Evolutionary conservation across 192 early-diverging fungal species (phyloP), one percentile per base, ranked within the genome.

Genomic region (Polychytrium aggregatum): DNA sequence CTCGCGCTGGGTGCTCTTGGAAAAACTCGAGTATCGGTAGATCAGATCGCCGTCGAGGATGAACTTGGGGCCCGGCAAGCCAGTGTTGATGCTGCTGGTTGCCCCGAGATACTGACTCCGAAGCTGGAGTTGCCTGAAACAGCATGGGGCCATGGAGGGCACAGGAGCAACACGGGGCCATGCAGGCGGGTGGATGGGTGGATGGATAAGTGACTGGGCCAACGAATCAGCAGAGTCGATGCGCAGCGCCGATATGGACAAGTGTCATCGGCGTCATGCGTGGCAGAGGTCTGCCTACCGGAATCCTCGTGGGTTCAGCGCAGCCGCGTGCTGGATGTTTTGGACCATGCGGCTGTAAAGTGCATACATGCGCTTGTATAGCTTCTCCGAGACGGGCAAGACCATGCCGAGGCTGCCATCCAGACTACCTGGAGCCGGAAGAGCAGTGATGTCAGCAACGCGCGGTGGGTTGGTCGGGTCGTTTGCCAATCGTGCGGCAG

Each of bases 241-340:
- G n/a, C n/a, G n/a, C n/a, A n/a, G n/a, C n/a, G n/a, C n/a, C n/a
- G n/a, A n/a, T n/a, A n/a, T n/a, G n/a, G n/a, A n/a, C n/a, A n/a
- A n/a, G n/a, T n/a, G n/a, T n/a, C n/a, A n/a, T n/a, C n/a, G n/a
- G n/a, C n/a, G n/a, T n/a, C n/a, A n/a, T n/a, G n/a, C n/a, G n/a
- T n/a, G n/a, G n/a, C n/a, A n/a, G n/a, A n/a, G n/a, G n/a, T n/a
- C n/a, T n/a, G 46, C 41, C n/a, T 72, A 77, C 65, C 92, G 74
- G 56, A 73, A 97, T 18, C 86, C 90, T 33, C 92, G 70, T 7
- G 96, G 93, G 51, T 98, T 97, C 44, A 98, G 60, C 2, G 90
- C 93, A 14, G 87, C 90, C 25, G 77, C 56, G 41, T 90, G 91
- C 53, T 83, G 82, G 3, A 91, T 41, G 34, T 78, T 76, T 37